Evolutionary conservation across 495 filamentous ascomycete genomes (phyloP), one percentile per base, ranked within the genome.

Genomic region (Lophiotrema nucula): DNA sequence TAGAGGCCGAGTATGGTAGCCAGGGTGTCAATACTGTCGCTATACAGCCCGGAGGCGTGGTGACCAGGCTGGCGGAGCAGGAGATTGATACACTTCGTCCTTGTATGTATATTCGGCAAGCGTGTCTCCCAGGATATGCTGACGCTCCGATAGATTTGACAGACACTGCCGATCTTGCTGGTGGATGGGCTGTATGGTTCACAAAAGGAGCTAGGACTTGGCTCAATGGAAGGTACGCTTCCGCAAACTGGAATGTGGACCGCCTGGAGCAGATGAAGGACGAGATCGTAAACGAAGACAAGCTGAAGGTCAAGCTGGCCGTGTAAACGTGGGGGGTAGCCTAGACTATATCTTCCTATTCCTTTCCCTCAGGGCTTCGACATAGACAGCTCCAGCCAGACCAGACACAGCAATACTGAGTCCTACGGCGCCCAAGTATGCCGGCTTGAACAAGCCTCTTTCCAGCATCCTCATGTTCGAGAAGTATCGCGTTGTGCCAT

Each of bases 1-100:
- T 76, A 6, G 50, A 47, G 2, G 62, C 53, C 5, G 77, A 80
- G 35, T 80, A 83, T 59, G 67, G 62, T 8, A 60, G 71, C 4
- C 53, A 79, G 50, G 80, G 79, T 1, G 23, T 83, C 4, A 19
- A 80, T 19, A 71, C 75, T 0, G 78, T 74, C 59, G 39, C 61
- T 10, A 57, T 84, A 23, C 79, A 84, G 65, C 80, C 81, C 0
- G 79, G 79, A 3, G 73, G 72, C 39, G 65, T 81, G 1, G 11
- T 48, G 26, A 83, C 81, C 1, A 74, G 80, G n/a, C 51, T 81
- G 37, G 18, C 24, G 6, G 24, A 45, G 38, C 31, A 35, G 31
- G 31, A 35, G 31, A 8, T 15, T 8, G 31, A 35, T 35, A n/a
- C n/a, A n/a, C 31, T 35, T 35, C 31, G 15, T 8, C 31, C 31